These are phyloP conservation scores for Lophiotrema nucula DNA, from an alignment of 495 filamentous ascomycete species.

Conservation along the genomic window DNA sequence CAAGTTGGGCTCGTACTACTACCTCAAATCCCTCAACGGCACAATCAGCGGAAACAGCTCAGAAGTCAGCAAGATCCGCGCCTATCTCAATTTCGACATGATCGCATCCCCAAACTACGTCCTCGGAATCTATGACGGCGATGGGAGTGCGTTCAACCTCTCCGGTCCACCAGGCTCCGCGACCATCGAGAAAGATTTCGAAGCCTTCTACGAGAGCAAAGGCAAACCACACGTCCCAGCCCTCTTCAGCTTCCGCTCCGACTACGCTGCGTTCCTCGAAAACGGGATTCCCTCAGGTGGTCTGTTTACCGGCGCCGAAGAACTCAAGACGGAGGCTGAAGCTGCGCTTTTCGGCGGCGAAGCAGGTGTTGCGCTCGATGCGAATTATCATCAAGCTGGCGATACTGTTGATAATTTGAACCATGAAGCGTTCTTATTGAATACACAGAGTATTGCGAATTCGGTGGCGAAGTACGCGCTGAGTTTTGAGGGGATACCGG, in stretches of 20 bases:
- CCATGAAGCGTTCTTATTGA: constrained; percentile 59
- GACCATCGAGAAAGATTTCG: constrained; percentile 62
- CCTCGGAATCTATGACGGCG: constrained; percentile 69
- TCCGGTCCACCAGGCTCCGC: constrained; percentile 64
- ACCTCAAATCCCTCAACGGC: constrained; percentile 50
- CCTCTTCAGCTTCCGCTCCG: constrained; percentile 62
- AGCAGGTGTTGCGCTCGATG: constrained; percentile 60
- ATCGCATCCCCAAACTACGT: constrained; percentile 74
- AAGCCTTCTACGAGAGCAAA: constrained; percentile 55
- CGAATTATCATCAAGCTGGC: constrained; percentile 60
- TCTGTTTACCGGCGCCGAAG: constrained; percentile 70
- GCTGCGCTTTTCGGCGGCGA: constrained; percentile 59
- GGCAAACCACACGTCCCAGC: constrained; percentile 49
- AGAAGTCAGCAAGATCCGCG: constrained; percentile 57
- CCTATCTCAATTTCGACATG: constrained; percentile 81
- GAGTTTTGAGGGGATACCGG: constrained; percentile 51
- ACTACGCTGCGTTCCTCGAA: constrained; percentile 69
- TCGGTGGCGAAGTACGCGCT: constrained; percentile 63
- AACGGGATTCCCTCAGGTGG: constrained; percentile 65
- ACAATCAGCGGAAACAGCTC: constrained; percentile 34
- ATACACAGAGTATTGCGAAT: constrained; percentile 61
- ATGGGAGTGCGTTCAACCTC: constrained; percentile 61
- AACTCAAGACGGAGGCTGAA: constrained; percentile 60
- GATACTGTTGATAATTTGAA: constrained; percentile 62
- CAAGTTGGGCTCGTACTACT: constrained; percentile 62